Evolutionary conservation across 2,329 filamentous ascomycete genomes (phyloP).

Genomic region (Capronia coronata): DNA sequence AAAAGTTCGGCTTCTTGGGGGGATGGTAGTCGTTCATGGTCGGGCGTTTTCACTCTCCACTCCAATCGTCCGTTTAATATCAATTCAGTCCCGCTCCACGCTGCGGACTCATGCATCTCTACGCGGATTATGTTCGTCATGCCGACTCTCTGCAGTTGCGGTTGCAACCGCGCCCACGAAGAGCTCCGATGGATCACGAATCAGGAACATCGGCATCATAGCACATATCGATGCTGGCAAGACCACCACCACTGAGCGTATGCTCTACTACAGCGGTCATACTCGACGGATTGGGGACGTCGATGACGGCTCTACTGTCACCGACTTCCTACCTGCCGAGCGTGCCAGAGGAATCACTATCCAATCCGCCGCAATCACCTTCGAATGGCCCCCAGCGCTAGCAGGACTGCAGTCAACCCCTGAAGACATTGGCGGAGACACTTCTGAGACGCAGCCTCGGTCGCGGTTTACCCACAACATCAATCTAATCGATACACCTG

Average conservation of each 20-base stretch:
- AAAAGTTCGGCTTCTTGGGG: conserved; percentile 3
- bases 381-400: conserved; percentile 69
- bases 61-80: conserved; percentile 11
- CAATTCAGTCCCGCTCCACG: background rate
- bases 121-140: conserved; percentile 8
- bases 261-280: conserved; percentile 93
- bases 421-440: conserved; percentile 2
- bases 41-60: conserved; percentile 14
- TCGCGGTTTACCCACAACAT: conserved; percentile 60
- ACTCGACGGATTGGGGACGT: conserved; percentile 88
- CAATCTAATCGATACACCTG: conserved; percentile 92
- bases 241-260: conserved; percentile 96
- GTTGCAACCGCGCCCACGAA: conserved; percentile 2
- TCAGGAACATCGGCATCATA: conserved; percentile 95
- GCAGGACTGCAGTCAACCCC: conserved; percentile 29
- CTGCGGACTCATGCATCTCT: background rate
- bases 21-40: conserved; percentile 20
- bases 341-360: conserved; percentile 92
- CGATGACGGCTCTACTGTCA: conserved; percentile 92
- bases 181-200: conserved; percentile 48
- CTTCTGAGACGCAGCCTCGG: conserved; percentile 35
- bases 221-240: conserved; percentile 98
- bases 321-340: conserved; percentile 91
- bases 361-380: conserved; percentile 92
- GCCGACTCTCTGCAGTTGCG: conserved; percentile 1